These are phyloP conservation scores for Paraglomus brasilianum DNA, from an alignment of 192 early-diverging fungal species.

Conservation along the genomic window DNA sequence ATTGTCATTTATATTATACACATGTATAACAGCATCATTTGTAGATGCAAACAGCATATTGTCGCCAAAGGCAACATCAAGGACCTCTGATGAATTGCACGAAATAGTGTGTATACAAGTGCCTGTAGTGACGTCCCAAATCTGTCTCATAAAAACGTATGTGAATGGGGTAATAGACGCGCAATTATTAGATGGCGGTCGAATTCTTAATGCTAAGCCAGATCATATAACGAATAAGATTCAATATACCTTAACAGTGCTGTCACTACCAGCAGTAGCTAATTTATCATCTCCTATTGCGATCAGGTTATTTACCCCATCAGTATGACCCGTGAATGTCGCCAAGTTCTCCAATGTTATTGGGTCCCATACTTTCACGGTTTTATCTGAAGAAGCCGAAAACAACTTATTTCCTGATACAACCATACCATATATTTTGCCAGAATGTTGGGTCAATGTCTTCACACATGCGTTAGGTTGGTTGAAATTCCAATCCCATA, in stretches of 20 bases:
- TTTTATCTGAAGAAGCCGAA: slow-evolving; percentile 54
- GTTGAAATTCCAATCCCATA: slow-evolving; percentile 40
- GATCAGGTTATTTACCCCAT: slow-evolving; percentile 54
- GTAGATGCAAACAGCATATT: slow-evolving; percentile 56
- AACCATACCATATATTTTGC: slow-evolving; percentile 55
- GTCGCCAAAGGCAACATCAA: slow-evolving; percentile 51
- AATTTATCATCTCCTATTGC: slow-evolving; percentile 40
- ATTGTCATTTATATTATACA: slow-evolving; percentile 41
- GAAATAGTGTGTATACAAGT: slow-evolving; percentile 46
- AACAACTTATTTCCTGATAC: slow-evolving; percentile 45
- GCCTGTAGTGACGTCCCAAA: slow-evolving; percentile 55
- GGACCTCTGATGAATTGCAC: slow-evolving; percentile 46
- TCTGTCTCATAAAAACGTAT: slow-evolving; percentile 2
- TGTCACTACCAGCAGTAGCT: slow-evolving; percentile 39
- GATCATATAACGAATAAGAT: background rate
- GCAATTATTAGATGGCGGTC: slow-evolving; percentile 27
- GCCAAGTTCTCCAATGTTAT: slow-evolving; percentile 46
- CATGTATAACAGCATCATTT: slow-evolving; percentile 58
- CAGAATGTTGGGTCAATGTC: slow-evolving; percentile 45
- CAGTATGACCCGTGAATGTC: slow-evolving; percentile 52
- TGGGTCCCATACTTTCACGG: slow-evolving; percentile 55
- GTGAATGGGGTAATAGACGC: background rate
- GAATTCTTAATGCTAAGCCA: slow-evolving; percentile 32
- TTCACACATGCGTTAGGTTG: slow-evolving; percentile 32
- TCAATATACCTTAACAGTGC: slow-evolving; percentile 32